A percentile compares a stretch with the other conserved stretches of the same genome.
Evolutionary conservation across 2,329 filamentous ascomycete species (phyloP).

Genomic region (Colletotrichum magnum): DNA sequence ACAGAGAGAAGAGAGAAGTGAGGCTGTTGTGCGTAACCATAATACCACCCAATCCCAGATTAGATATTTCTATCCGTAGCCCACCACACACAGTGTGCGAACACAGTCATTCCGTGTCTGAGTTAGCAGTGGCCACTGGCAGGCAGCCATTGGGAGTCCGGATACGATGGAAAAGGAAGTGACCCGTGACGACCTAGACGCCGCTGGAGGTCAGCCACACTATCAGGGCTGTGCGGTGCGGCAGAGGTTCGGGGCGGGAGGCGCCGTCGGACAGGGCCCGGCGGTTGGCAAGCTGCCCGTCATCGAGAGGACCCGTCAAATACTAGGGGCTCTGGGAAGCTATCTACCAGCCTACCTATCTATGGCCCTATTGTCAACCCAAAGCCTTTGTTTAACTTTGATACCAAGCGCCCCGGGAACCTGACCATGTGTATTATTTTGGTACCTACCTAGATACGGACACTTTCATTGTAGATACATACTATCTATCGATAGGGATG

Average conservation of each 20-base stretch:
- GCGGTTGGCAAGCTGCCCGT: too few relatives aligned
- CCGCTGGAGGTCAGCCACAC: not conserved
- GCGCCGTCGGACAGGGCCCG: not conserved
- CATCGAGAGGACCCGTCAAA: too few relatives aligned
- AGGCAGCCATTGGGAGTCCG: constrained; percentile 4
- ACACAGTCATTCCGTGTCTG: constrained; percentile 6
- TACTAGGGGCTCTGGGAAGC: too few relatives aligned
- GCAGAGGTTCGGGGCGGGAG: constrained; percentile 19
- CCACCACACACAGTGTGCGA: constrained; percentile 20
- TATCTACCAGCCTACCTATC: too few relatives aligned
- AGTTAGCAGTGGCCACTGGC: not conserved
- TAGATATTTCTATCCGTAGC: not conserved
- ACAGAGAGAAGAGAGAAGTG: not conserved
- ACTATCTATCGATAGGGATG: too few relatives aligned
- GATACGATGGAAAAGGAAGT: constrained; percentile 23
- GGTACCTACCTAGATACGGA: too few relatives aligned
- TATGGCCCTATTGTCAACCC: too few relatives aligned
- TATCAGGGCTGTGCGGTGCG: constrained; percentile 32
- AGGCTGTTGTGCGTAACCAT: constrained; percentile 3
- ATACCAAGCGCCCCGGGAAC: too few relatives aligned
- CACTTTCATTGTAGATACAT: too few relatives aligned
- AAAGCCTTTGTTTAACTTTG: too few relatives aligned
- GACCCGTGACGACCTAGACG: too few relatives aligned
- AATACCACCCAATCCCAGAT: constrained; percentile 11
- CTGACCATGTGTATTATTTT: too few relatives aligned